Base-by-base conservation (phyloP, 148 eudicot genomes). In the Heliamphora exappendiculata region DNA sequence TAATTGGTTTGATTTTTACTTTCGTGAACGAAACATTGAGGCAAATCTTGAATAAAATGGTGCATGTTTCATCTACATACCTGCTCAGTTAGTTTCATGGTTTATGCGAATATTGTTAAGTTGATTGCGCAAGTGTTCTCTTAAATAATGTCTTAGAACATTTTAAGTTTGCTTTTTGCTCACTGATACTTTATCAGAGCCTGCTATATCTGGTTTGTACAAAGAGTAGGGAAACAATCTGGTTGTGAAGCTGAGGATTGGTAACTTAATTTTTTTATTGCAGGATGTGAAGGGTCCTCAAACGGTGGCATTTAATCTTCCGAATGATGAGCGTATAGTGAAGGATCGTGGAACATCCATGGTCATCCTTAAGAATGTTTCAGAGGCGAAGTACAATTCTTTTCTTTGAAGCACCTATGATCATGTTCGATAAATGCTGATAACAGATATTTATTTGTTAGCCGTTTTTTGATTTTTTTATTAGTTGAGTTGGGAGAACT, bases 261-360 rank as follows among this genome's bases (percentile, higher is more conserved):
- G 70, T 29, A 78, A 53, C 34, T 54, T 69, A 33, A 41, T 50
- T 60, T 36, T 77, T 31, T 47, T 71, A 66, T 77, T 66, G 67
- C 88, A 95, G 98, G 98, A 95, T 81, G 93, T 95, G 74, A 95
- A 92, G 85, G 98, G 98, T 58, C 97, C 98, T 78, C 98, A 95
- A 84, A 95, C 98, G 76, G 96, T 90, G 60, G 98, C 98, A 67
- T 95, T 92, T 81, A 95, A 95, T 84, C 92, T 95, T 80, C 98
- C 98, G 66, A 95, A 95, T 86, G 98, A 95, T 76, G 98, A 95
- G 78, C 87, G 93, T 36, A 95, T 95, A 80, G 98, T 95, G 57
- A 95, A 88, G 79, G 97, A 92, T 82, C 91, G 93, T 57, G 98
- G 98, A 75, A 86, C 97, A 64, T 92, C 98, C 71, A 95, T 95